phyloP scores from a whole-genome alignment of 768 basidiomycete genomes.

The Russula olivacea region DNA sequence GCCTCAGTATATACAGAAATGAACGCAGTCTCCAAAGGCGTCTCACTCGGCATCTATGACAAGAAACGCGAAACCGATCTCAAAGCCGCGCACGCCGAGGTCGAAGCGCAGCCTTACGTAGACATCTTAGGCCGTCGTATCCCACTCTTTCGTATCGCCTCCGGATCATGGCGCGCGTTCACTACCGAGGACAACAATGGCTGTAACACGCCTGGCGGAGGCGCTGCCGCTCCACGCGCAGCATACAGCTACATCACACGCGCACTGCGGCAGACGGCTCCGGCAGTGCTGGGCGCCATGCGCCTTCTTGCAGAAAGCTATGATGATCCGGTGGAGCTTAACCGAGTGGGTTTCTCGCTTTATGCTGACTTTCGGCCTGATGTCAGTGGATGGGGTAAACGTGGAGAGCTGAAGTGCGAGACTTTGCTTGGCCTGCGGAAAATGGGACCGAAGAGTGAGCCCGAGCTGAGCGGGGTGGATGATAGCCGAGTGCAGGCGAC shows the following conservation, averaged over 20 bases:
- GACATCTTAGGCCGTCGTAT: slow-evolving; percentile 82
- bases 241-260: slow-evolving; percentile 82
- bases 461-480: background rate
- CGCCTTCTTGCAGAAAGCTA: slow-evolving; percentile 61
- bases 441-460: background rate
- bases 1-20: slow-evolving; percentile 92
- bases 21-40: slow-evolving; percentile 82
- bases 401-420: slow-evolving; percentile 64
- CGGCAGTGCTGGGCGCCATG: slow-evolving; percentile 71
- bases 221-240: slow-evolving; percentile 59
- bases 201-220: slow-evolving; percentile 2
- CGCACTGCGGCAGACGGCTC: slow-evolving; percentile 72
- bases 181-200: slow-evolving; percentile 37
- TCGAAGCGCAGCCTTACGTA: slow-evolving; percentile 75
- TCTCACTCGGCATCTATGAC: slow-evolving; percentile 74
- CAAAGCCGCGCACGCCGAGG: slow-evolving; percentile 45
- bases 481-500: background rate
- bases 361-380: slow-evolving; percentile 86
- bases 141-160: slow-evolving; percentile 66
- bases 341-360: slow-evolving; percentile 62
- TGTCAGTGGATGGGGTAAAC: slow-evolving; percentile 79
- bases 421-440: slow-evolving; percentile 56
- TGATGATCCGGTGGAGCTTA: slow-evolving; percentile 47
- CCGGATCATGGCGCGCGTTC: slow-evolving; percentile 78
- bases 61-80: slow-evolving; percentile 46